Percentiles rank a stretch among this genome's conserved stretches.
Conservation (phyloP, 106 monocot species). For the Iris macrosiphon region DNA sequence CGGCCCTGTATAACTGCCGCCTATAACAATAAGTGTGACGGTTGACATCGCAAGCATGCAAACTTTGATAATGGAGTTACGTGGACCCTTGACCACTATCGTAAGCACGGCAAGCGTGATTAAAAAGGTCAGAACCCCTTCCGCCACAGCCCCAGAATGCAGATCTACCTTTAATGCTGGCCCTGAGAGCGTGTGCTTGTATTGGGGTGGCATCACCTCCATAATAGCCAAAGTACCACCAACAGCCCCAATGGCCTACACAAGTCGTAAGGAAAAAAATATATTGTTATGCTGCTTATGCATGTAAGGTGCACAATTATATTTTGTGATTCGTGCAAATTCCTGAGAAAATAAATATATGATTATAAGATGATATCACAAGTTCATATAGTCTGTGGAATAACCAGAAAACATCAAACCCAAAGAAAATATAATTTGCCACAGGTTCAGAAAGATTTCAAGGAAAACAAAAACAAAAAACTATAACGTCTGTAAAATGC, state of each 20-base stretch:
- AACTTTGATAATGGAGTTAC: constrained; percentile 45
- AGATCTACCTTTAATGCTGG: constrained; percentile 77
- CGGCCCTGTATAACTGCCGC: constrained; percentile 63
- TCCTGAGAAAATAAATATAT: too few species aligned
- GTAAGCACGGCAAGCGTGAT: constrained; percentile 65
- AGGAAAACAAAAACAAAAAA: too few species aligned
- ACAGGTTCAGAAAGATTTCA: too few species aligned
- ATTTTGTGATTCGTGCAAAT: too few species aligned
- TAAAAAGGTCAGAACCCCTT: constrained; percentile 75
- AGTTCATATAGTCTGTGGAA: too few species aligned
- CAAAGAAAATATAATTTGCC: too few species aligned
- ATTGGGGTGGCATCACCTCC: constrained; percentile 68
- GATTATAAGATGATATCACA: too few species aligned
- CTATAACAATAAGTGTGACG: constrained; percentile 47
- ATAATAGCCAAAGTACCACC: constrained; percentile 61
- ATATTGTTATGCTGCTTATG: background rate
- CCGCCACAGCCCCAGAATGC: constrained; percentile 75
- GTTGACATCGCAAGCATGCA: constrained; percentile 59
- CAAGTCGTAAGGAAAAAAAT: constrained; percentile 1
- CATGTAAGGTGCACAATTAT: too few species aligned
- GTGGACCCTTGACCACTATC: constrained; percentile 67
- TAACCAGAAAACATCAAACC: too few species aligned
- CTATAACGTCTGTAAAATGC: too few species aligned
- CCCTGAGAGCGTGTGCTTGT: constrained; percentile 80
- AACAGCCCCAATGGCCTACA: constrained; percentile 70